Percentiles rank a stretch among this genome's conserved stretches.
Evolutionary conservation across 2,329 filamentous ascomycete species (phyloP).

Genomic region (Madurella mycetomatis): DNA sequence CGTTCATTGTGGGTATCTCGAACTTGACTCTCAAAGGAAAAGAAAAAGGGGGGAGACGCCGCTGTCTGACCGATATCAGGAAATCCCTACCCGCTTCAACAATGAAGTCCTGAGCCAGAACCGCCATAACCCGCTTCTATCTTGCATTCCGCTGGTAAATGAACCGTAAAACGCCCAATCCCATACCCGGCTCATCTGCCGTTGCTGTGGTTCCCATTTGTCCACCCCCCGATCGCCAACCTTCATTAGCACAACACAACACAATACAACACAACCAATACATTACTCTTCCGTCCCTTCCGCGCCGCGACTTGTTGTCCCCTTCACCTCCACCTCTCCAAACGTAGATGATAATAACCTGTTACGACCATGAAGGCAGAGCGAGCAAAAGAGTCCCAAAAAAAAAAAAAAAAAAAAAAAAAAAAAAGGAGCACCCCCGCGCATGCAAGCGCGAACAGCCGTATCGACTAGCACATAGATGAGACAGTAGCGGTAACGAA

Average conservation of each 20-base stretch:
- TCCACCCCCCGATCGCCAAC: background rate
- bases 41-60: too few relatives aligned
- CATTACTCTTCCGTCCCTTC: too few relatives aligned
- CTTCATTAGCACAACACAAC: background rate
- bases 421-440: too few relatives aligned
- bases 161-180: slow-evolving; percentile 1
- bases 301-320: too few relatives aligned
- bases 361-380: too few relatives aligned
- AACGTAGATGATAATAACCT: too few relatives aligned
- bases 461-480: background rate
- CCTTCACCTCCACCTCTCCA: too few relatives aligned
- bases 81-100: background rate
- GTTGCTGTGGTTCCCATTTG: too few relatives aligned
- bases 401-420: too few relatives aligned
- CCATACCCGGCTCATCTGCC: background rate
- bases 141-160: background rate
- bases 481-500: background rate
- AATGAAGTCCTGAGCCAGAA: background rate
- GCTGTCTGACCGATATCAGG: background rate
- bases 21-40: background rate
- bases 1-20: slow-evolving; percentile 3
- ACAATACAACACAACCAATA: too few relatives aligned
- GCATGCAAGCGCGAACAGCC: too few relatives aligned
- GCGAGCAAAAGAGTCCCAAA: too few relatives aligned
- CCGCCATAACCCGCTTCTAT: background rate